phyloP scores from a whole-genome alignment of 495 filamentous ascomycete species.

The Podospora pseudoanserina region DNA sequence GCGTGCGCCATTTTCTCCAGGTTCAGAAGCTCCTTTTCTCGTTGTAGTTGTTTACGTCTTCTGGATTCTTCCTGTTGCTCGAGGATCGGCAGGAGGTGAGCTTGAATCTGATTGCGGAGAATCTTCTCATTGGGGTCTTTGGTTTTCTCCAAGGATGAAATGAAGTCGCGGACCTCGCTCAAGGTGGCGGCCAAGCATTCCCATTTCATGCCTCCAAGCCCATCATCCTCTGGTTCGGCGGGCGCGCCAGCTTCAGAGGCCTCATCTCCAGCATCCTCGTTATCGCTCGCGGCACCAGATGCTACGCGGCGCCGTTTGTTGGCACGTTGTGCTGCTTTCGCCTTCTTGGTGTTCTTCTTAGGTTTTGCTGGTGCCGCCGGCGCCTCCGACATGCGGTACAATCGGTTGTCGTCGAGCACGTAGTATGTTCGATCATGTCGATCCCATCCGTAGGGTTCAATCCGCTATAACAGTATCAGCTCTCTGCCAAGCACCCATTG shows the following conservation, averaged over 20 bases:
- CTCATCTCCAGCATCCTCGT: constrained; percentile 54
- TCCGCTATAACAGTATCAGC: constrained; percentile 58
- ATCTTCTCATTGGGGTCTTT: constrained; percentile 79
- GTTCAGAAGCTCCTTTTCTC: constrained; percentile 75
- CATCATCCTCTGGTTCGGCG: constrained; percentile 52
- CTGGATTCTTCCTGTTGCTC: constrained; percentile 76
- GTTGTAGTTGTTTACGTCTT: constrained; percentile 62
- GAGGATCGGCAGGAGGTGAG: constrained; percentile 77
- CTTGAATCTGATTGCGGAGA: constrained; percentile 61
- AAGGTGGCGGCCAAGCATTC: constrained; percentile 83
- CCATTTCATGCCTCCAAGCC: constrained; percentile 74
- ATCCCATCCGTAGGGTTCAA: constrained; percentile 90
- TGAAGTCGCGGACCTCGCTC: constrained; percentile 68
- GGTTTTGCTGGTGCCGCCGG: constrained; percentile 58
- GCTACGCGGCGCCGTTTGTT: constrained; percentile 70
- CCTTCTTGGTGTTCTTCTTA: constrained; percentile 74
- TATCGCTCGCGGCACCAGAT: constrained; percentile 47
- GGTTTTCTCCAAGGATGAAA: constrained; percentile 65
- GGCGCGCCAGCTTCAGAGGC: constrained; percentile 30
- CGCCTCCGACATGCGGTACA: constrained; percentile 80
- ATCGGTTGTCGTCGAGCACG: constrained; percentile 87
- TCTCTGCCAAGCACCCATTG: background rate
- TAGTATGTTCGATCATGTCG: constrained; percentile 78
- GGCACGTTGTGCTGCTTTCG: constrained; percentile 60
- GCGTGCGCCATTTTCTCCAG: constrained; percentile 84